Evolutionary conservation across 768 basidiomycete genomes (phyloP), one percentile per base, ranked within the genome.

Genomic region (Tremella fuciformis): DNA sequence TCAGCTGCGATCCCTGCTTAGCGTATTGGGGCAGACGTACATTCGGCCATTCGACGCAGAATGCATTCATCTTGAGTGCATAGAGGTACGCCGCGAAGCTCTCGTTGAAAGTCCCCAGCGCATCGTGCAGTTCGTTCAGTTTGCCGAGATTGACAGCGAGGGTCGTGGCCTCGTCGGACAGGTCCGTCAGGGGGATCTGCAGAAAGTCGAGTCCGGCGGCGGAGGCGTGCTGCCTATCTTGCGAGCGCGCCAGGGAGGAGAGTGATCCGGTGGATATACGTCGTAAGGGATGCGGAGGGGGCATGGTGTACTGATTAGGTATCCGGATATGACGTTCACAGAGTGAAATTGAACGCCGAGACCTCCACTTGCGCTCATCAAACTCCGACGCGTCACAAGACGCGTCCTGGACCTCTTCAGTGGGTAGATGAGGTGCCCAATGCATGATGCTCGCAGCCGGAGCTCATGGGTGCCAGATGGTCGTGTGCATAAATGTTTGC

Each of bases 31-130:
- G 16, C 21, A 41, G 16, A 46, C 42, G 26, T 61, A 86, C 90
- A 82, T 92, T 87, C 0, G 84, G 85, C 91, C 91, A 96, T 73
- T 96, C 92, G 0, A 86, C 86, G n/a, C 91, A 91, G 57, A 94
- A 82, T 1, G 90, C 85, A 71, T 93, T 91, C 90, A 97, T 94
- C 72, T 89, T 87, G 84, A 93, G 86, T 21, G 86, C 84, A 73
- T 92, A 93, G 11, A 94, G 77, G 83, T 86, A 93, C 71, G 88
- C 90, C 13, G 92, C 88, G 70, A 97, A 94, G 13, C 85, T 84
- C 77, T 97, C 92, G 74, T 96, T 96, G 81, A 94, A 94, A 3
- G 84, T 85, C 13, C 84, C 83, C 53, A 97, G 81, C 18, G 88
- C 85, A 47, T 86, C 81, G 75, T 86, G 85, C 62, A 97, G 82